Evolutionary conservation across 163 green algal genomes (phyloP).

Genomic region (Prototheca cutis): DNA sequence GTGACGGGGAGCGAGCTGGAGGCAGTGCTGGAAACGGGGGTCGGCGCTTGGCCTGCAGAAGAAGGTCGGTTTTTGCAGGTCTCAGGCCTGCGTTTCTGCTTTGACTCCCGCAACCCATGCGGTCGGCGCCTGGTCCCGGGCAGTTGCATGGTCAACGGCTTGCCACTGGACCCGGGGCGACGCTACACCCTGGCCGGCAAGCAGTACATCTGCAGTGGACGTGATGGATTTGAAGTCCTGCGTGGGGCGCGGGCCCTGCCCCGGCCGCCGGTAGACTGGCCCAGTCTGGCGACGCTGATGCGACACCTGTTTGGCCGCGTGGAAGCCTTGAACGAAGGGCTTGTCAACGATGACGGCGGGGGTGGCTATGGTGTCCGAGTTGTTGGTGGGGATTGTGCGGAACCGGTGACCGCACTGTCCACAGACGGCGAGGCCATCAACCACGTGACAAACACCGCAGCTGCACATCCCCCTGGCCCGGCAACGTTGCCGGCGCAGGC

Average conservation of each 20-base stretch:
- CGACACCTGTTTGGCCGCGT: constrained; percentile 24
- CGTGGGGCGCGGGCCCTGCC: constrained; percentile 12
- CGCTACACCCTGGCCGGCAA: constrained; percentile 56
- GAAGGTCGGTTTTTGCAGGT: constrained; percentile 69
- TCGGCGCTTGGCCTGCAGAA: constrained; percentile 43
- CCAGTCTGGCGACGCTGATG: constrained; percentile 23
- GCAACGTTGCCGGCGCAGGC: background rate
- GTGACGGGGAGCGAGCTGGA: constrained; percentile 46
- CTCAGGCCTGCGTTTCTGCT: constrained; percentile 51
- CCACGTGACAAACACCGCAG: background rate
- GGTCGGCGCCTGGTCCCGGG: constrained; percentile 34
- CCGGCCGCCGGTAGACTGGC: constrained; percentile 13
- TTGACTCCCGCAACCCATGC: constrained; percentile 36
- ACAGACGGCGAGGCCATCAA: no score
- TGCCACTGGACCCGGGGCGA: constrained; percentile 29
- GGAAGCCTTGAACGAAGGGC: constrained; percentile 17
- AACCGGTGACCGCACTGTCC: no score
- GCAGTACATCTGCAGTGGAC: constrained; percentile 54
- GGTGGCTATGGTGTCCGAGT: no score
- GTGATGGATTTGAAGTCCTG: constrained; percentile 59
- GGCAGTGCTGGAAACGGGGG: constrained; percentile 52
- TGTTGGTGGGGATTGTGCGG: no score
- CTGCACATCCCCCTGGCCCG: background rate
- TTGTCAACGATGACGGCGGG: background rate
- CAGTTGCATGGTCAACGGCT: constrained; percentile 32